Evolutionary conservation across 768 basidiomycete species (phyloP).

Genomic region (Tephrocybe sp.): DNA sequence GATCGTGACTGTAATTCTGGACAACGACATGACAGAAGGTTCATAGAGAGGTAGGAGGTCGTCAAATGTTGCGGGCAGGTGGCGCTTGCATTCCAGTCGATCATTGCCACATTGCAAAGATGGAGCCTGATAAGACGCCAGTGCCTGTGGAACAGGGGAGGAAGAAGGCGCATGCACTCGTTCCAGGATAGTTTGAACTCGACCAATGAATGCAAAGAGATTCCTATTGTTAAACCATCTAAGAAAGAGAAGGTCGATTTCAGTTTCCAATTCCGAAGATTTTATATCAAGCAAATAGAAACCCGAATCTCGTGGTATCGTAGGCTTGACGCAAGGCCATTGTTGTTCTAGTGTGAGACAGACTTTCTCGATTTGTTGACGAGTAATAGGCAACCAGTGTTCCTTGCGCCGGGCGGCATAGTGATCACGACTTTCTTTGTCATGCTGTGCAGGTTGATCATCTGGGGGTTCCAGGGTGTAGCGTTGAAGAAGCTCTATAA

Average conservation of each 20-base stretch:
- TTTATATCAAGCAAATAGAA: constrained; percentile 2
- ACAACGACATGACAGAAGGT: too few species aligned
- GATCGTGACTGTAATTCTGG: too few species aligned
- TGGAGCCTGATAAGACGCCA: not conserved
- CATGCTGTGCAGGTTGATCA: not conserved
- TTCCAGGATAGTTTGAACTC: constrained; percentile 15
- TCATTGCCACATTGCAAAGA: not conserved
- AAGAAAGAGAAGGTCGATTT: constrained; percentile 1
- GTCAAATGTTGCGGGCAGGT: not conserved
- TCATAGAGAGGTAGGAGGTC: not conserved
- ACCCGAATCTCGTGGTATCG: not conserved
- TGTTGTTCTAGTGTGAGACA: constrained; percentile 13
- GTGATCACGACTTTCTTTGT: not conserved
- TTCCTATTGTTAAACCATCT: constrained; percentile 15
- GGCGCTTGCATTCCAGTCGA: too few species aligned
- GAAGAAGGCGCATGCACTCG: not conserved
- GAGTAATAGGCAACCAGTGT: not conserved
- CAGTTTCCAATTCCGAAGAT: not conserved
- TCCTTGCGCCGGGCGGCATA: constrained; percentile 6
- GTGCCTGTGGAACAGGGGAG: not conserved
- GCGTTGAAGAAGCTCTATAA: constrained; percentile 4
- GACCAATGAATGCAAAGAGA: constrained; percentile 9
- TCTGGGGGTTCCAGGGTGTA: not conserved
- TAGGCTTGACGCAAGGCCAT: constrained; percentile 16
- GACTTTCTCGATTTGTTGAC: constrained; percentile 8